Percentiles rank a stretch among this genome's conserved stretches.
Evolutionary conservation across 225 moss, liverwort and hornwort genomes (phyloP).

Genomic region (Takakia lepidozioides): DNA sequence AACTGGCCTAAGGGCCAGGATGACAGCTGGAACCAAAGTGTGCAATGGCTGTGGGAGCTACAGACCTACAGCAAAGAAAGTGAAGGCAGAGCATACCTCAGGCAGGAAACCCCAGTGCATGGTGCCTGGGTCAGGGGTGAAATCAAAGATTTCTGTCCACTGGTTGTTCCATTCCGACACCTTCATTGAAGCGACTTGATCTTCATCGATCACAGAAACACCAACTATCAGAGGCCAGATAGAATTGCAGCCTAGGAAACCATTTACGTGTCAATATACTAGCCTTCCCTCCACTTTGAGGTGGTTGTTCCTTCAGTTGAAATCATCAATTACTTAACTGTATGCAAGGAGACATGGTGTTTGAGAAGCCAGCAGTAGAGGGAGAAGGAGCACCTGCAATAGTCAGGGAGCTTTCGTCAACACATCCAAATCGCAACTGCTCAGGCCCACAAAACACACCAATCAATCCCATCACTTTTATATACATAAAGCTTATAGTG

Average conservation of each 20-base stretch:
- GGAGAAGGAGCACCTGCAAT: constrained; percentile 9
- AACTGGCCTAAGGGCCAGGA: too few species aligned
- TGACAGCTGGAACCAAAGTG: too few species aligned
- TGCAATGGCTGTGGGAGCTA: too few species aligned
- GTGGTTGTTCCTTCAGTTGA: too few species aligned
- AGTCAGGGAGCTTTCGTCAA: constrained; percentile 6
- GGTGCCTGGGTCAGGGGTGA: constrained; percentile 7
- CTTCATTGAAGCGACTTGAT: constrained; percentile 13
- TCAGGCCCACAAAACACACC: not conserved
- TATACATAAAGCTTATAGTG: too few species aligned
- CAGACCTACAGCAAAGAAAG: too few species aligned
- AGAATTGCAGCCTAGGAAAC: too few species aligned
- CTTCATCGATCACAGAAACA: not conserved
- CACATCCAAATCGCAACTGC: constrained; percentile 13
- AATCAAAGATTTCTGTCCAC: constrained; percentile 9
- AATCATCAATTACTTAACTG: not conserved
- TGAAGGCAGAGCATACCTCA: constrained; percentile 3
- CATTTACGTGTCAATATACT: too few species aligned
- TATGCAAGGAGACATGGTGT: not conserved
- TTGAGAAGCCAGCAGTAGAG: not conserved
- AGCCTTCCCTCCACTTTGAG: too few species aligned
- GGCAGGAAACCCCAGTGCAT: constrained; percentile 9
- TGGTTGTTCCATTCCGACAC: constrained; percentile 10
- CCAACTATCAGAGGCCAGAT: too few species aligned
- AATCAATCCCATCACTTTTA: too few species aligned